A percentile compares a stretch with the other conserved stretches of the same genome.
phyloP scores from a whole-genome alignment of 129 eudicot species.

The Saussurea involucrata region DNA sequence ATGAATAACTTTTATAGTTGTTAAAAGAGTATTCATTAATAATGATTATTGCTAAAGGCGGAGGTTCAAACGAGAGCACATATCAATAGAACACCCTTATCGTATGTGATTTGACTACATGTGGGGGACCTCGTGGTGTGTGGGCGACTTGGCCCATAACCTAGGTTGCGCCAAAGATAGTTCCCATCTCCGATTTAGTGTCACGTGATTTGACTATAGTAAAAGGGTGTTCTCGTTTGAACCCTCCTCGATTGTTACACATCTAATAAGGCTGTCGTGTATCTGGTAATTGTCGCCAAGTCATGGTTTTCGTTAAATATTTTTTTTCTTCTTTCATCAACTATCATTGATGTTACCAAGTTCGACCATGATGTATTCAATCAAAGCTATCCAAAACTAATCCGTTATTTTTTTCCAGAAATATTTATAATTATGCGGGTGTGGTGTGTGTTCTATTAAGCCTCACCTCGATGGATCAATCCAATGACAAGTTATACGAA shows the following conservation, averaged over 20 bases:
- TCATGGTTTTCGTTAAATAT: background rate
- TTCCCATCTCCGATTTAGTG: background rate
- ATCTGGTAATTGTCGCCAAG: background rate
- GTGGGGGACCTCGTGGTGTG: background rate
- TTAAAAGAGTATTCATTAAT: too few species aligned
- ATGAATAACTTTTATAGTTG: too few species aligned
- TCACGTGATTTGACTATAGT: background rate
- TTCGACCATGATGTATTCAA: background rate
- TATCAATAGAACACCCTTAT: background rate
- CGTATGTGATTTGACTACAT: background rate
- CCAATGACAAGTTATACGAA: background rate
- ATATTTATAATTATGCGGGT: background rate
- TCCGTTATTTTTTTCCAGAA: background rate
- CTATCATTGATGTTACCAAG: background rate
- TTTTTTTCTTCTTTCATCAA: background rate
- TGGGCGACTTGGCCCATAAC: background rate
- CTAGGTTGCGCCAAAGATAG: background rate
- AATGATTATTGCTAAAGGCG: too few species aligned
- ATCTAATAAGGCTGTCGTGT: background rate
- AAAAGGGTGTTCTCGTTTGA: background rate
- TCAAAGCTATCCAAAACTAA: background rate
- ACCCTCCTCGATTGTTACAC: background rate
- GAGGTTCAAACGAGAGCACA: background rate
- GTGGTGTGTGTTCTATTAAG: background rate
- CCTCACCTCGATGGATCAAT: background rate